Base-by-base conservation (phyloP, 2,329 filamentous ascomycete genomes). In the Aspergillus hortae region DNA sequence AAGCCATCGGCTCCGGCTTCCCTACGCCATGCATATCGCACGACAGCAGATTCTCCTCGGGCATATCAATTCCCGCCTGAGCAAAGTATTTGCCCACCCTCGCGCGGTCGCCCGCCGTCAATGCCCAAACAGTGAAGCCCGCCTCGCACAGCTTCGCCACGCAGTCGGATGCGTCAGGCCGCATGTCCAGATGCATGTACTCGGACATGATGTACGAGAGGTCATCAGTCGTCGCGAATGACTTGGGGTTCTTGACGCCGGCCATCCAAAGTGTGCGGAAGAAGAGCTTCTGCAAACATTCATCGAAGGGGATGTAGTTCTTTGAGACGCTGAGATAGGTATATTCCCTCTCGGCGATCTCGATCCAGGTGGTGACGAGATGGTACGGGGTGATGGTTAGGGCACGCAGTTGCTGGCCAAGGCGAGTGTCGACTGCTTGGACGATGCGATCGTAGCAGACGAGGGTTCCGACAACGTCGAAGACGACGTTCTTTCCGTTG, bases 311-410 rank as follows among this genome's bases (percentile, higher is more conserved):
- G 1, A 57, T 64, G 56, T 78, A 76, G 11, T 63, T 58, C 1
- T 65, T 67, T 0, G 69, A 69, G 14, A 77, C 63, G 36, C 68
- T 74, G 3, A 78, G 65, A 49, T 72, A 77, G 5, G 74, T 77
- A 58, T 74, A 77, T 54, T 78, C 73, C 4, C 70, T 66, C 50
- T 77, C 75, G 4, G 73, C 68, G 4, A 65, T 64, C 44, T 72
- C 71, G 56, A 74, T 70, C 74, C 73, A 77, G 4, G 70, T 63
- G 45, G 66, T 73, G 12, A 70, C 74, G 9, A 77, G 70, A 4
- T 71, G 61, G 11, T 62, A 64, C 0, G 73, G 60, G 4, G 66
- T 67, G 50, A 77, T 69, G 21, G 56, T 62, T 25, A 71, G 54
- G 15, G 57, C 49, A 30, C 59, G 59, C 2, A 78, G 68, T 21